Percentiles rank a stretch among this genome's conserved stretches.
phyloP scores from a whole-genome alignment of 257 asterid genomes.

The Petunia axillaris region DNA sequence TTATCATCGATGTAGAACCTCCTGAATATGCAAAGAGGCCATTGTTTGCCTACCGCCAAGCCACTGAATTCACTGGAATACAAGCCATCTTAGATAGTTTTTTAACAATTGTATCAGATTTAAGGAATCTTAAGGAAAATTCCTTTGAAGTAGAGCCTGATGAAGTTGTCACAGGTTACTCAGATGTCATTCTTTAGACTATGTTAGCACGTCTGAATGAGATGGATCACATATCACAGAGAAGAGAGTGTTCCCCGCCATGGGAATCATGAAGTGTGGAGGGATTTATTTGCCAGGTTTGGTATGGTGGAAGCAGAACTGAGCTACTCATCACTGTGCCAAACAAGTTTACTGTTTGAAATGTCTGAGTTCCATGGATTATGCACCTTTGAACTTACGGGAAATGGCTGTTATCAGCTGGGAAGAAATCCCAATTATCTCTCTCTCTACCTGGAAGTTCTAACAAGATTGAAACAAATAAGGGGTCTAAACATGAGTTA shows the following conservation, averaged over 20 bases:
- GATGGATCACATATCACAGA: conserved; percentile 31
- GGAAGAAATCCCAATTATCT: conserved; percentile 5
- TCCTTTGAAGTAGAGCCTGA: conserved; percentile 37
- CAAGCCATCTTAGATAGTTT: conserved; percentile 46
- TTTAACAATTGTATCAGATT: conserved; percentile 32
- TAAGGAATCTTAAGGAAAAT: conserved; percentile 36
- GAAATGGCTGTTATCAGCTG: conserved; percentile 6
- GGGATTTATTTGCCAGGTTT: conserved; percentile 33
- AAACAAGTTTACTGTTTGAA: conserved; percentile 22
- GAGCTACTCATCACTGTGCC: conserved; percentile 42
- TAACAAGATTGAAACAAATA: too few species aligned
- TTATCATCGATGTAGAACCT: conserved; percentile 15
- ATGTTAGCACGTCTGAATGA: conserved; percentile 33
- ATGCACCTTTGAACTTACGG: not conserved
- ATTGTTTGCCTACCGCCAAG: conserved; percentile 33
- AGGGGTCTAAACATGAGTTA: too few species aligned
- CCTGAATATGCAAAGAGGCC: conserved; percentile 18
- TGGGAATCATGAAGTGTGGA: conserved; percentile 41
- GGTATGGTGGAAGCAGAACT: conserved; percentile 44
- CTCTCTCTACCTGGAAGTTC: too few species aligned
- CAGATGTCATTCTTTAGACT: conserved; percentile 27
- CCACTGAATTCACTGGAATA: conserved; percentile 41
- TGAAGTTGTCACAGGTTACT: conserved; percentile 41
- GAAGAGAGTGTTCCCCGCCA: conserved; percentile 31
- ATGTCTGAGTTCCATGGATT: not conserved